These are phyloP conservation scores for Gloeophyllum trabeum DNA, from an alignment of 768 basidiomycete genomes.

Conservation along the genomic window DNA sequence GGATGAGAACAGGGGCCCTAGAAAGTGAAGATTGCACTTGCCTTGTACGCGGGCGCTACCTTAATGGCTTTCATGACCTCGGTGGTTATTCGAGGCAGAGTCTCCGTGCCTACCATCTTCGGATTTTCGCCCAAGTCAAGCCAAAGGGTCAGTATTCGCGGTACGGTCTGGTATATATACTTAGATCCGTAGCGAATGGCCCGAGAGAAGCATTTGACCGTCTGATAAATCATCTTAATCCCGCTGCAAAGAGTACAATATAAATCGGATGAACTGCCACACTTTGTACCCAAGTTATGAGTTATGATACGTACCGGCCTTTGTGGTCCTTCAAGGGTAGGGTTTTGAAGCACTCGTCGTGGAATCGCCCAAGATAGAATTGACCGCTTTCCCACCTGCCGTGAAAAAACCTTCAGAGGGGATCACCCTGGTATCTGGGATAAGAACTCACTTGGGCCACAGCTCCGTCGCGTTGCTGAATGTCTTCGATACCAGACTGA, in stretches of 20 bases:
- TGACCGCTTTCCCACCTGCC: conserved; percentile 74
- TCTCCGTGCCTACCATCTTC: conserved; percentile 15
- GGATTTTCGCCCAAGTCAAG: conserved; percentile 73
- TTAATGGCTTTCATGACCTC: conserved; percentile 43
- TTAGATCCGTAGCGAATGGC: conserved; percentile 82
- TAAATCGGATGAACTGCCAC: background rate
- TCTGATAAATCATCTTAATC: conserved; percentile 51
- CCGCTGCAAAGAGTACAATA: too few relatives aligned
- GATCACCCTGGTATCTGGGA: background rate
- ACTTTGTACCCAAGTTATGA: too few relatives aligned
- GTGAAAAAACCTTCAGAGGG: conserved; percentile 1
- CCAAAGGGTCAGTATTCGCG: conserved; percentile 91
- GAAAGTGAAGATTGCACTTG: conserved; percentile 11
- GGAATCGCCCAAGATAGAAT: conserved; percentile 82
- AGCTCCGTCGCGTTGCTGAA: conserved; percentile 41
- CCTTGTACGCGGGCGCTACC: conserved; percentile 73
- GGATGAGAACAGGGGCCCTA: conserved; percentile 2
- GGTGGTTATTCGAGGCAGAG: conserved; percentile 45
- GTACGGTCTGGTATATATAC: conserved; percentile 92
- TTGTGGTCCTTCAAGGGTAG: conserved; percentile 33
- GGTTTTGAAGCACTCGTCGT: conserved; percentile 64
- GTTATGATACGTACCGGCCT: conserved; percentile 30
- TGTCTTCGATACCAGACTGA: conserved; percentile 44
- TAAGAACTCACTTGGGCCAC: conserved; percentile 31
- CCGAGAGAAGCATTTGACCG: conserved; percentile 53